Percentiles rank a stretch among this genome's conserved stretches.
phyloP scores from a whole-genome alignment of 1,139 yeast species.

The Kodamaea derodonti region DNA sequence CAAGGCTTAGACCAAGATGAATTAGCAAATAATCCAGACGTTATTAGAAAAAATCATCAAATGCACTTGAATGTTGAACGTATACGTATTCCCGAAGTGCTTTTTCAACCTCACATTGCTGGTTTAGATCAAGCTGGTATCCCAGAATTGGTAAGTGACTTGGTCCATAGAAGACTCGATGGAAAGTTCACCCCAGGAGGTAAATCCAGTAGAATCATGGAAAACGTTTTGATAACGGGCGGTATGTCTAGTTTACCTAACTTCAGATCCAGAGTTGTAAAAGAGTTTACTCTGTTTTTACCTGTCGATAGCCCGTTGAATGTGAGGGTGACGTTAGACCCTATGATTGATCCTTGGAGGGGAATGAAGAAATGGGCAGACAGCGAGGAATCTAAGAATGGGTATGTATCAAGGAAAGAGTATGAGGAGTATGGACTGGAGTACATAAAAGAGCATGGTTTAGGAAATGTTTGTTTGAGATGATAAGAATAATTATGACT shows the following conservation, averaged over 20 bases:
- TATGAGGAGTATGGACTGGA: slow-evolving; percentile 89
- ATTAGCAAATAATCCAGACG: slow-evolving; percentile 42
- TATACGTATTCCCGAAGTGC: slow-evolving; percentile 84
- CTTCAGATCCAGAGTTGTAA: slow-evolving; percentile 58
- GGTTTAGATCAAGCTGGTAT: slow-evolving; percentile 96
- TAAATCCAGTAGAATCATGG: slow-evolving; percentile 48
- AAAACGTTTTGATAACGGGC: slow-evolving; percentile 79
- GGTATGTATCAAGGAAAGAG: slow-evolving; percentile 63
- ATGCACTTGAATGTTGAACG: slow-evolving; percentile 87
- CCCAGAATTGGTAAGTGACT: slow-evolving; percentile 67
- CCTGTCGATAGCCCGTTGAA: slow-evolving; percentile 65
- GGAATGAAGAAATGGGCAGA: slow-evolving; percentile 87
- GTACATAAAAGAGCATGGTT: slow-evolving; percentile 80
- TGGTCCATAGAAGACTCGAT: slow-evolving; percentile 58
- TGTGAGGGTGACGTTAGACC: slow-evolving; percentile 64
- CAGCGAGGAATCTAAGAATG: slow-evolving; percentile 41
- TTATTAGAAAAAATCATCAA: slow-evolving; percentile 59
- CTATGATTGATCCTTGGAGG: slow-evolving; percentile 81
- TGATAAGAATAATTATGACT: slow-evolving; percentile 10
- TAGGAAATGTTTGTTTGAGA: slow-evolving; percentile 58
- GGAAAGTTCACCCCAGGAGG: slow-evolving; percentile 50
- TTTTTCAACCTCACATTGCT: slow-evolving; percentile 92
- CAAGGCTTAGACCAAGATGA: slow-evolving; percentile 44
- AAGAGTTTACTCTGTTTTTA: slow-evolving; percentile 65
- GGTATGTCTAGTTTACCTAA: slow-evolving; percentile 71